Conservation (phyloP, 164 flowering plant species). For the Vitis cinerea region DNA sequence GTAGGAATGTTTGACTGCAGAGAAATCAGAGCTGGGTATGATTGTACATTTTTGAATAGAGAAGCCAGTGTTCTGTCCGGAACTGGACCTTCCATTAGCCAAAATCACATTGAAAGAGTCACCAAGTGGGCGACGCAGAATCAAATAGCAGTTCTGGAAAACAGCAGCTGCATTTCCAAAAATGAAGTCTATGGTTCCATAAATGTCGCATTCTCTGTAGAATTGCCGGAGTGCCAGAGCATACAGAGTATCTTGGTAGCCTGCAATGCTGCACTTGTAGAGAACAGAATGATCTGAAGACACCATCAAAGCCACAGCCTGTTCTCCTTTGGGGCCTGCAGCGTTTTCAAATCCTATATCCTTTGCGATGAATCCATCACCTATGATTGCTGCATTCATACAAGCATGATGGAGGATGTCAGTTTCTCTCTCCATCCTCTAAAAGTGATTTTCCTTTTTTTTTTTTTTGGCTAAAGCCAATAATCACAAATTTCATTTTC, state of each 20-base stretch:
- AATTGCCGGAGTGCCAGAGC: constrained; percentile 43
- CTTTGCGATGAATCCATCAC: constrained; percentile 47
- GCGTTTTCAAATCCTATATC: constrained; percentile 51
- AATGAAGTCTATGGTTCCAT: constrained; percentile 48
- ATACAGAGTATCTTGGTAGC: constrained; percentile 50
- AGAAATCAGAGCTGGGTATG: constrained; percentile 22
- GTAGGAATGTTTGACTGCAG: constrained; percentile 19
- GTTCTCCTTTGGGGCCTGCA: constrained; percentile 42
- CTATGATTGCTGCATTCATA: constrained; percentile 31
- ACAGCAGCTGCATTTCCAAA: constrained; percentile 50
- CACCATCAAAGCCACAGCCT: constrained; percentile 38
- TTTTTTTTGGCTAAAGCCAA: too few species aligned
- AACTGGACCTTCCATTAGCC: constrained; percentile 45
- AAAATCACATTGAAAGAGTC: constrained; percentile 27
- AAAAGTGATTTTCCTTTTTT: too few species aligned
- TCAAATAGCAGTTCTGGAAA: constrained; percentile 36
- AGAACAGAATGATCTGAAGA: constrained; percentile 39
- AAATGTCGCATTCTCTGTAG: constrained; percentile 45
- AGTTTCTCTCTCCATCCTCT: too few species aligned
- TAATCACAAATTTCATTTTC: too few species aligned
- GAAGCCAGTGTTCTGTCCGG: constrained; percentile 51
- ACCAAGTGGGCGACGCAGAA: constrained; percentile 23
- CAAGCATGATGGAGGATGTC: neutral
- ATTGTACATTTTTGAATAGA: constrained; percentile 35
- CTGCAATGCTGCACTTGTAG: constrained; percentile 39